Base-by-base conservation (phyloP, 2,329 filamentous ascomycete genomes). In the Talaromyces marneffei region DNA sequence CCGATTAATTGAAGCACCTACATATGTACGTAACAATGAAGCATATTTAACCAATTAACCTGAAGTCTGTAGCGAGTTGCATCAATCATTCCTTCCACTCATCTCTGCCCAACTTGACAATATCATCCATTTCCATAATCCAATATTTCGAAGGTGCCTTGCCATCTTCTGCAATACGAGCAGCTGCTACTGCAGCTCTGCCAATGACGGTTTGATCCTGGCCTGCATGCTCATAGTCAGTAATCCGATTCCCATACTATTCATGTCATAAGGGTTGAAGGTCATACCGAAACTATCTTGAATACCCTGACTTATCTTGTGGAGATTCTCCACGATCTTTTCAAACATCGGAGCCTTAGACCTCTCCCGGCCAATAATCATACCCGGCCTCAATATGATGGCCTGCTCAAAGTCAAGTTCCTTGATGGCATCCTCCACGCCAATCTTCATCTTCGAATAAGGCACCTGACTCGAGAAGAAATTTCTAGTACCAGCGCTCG, bases 391-490 rank as follows among this genome's bases (percentile, higher is more conserved):
- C 8, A 55, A 23, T 4, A 55, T 55, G 35, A 55, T 55, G 14
- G 52, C 52, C 18, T 55, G 52, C 8, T 55, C 52, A 16, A 55
- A 55, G 35, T 55, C 52, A 40, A 55, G 52, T 23, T 55, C 52
- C 14, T 55, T 55, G 9, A 55, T 55, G 3, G 52, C 52, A 40
- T 55, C 52, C 35, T 55, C 52, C 20, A 55, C 52, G 20, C 52
- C 52, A 39, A 55, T 18, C 18, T 55, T 55, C 52, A 55, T 55
- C 25, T 55, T 55, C 20, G 52, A 55, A 40, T 55, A 55, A n/a
- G 52, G 52, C 33, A 55, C 33, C 23, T 40, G 31, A 16, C 12
- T 25, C 23, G 52, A 16, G 3, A 40, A 2, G 4, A 25, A 40
- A 0, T 23, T 35, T 18, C 52, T 40, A 25, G 52, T 55, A 27